phyloP scores from a whole-genome alignment of 805 yeast genomes.

The Saitoella complicata region DNA sequence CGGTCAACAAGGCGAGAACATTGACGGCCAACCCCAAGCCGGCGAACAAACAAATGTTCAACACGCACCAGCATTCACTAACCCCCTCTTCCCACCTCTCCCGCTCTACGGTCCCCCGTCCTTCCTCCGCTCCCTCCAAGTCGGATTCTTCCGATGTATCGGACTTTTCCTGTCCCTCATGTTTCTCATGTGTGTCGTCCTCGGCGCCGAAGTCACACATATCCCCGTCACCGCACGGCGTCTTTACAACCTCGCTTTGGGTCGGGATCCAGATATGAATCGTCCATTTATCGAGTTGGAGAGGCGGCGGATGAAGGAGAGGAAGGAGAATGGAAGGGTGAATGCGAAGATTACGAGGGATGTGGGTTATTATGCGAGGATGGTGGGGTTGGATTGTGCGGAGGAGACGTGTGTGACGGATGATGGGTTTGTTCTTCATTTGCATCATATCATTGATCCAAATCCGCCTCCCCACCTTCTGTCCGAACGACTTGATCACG shows the following conservation, averaged over 20 bases:
- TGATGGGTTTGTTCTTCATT: constrained; percentile 62
- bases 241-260: neutral
- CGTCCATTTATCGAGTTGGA: constrained; percentile 10
- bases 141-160: too few species aligned
- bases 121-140: too few species aligned
- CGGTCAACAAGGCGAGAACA: too few species aligned
- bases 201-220: too few species aligned
- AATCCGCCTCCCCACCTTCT: constrained; percentile 14
- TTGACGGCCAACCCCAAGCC: too few species aligned
- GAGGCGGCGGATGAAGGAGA: constrained; percentile 3
- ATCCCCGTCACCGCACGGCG: too few species aligned
- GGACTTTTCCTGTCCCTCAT: too few species aligned
- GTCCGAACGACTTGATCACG: constrained; percentile 5
- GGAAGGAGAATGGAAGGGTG: constrained; percentile 13
- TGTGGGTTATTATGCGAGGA: constrained; percentile 49
- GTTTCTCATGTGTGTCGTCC: too few species aligned
- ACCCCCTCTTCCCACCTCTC: too few species aligned
- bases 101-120: too few species aligned
- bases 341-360: constrained; percentile 32
- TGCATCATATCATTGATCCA: constrained; percentile 48
- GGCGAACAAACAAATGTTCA: too few species aligned
- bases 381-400: constrained; percentile 42
- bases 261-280: neutral
- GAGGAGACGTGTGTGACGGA: constrained; percentile 48
- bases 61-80: too few species aligned